Evolutionary conservation across 2,329 filamentous ascomycete species (phyloP).

Genomic region (Leptosphaerulina australis): DNA sequence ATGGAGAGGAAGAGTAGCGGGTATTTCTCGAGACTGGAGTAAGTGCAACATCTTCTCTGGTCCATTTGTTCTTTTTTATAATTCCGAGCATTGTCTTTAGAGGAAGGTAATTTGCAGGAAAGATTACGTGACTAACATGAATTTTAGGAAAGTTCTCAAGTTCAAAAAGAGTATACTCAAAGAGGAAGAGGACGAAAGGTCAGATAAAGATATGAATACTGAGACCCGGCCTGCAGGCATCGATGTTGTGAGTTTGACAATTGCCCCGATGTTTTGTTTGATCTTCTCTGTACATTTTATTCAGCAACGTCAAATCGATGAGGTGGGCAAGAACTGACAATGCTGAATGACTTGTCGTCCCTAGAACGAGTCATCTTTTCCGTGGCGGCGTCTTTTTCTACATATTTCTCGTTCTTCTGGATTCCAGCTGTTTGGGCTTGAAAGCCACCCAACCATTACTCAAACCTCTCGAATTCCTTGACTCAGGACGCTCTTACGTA

Average conservation of each 20-base stretch:
- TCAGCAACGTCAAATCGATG: too few relatives aligned
- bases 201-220: not conserved
- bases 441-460: too few relatives aligned
- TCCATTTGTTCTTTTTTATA: conserved; percentile 11
- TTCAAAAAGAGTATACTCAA: conserved; percentile 4
- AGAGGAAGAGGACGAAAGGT: conserved; percentile 5
- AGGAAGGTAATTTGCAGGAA: too few relatives aligned
- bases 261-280: not conserved
- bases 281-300: not conserved
- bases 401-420: too few relatives aligned
- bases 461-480: too few relatives aligned
- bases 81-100: not conserved
- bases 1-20: conserved; percentile 12
- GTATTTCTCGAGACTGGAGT: conserved; percentile 12
- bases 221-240: conserved; percentile 8
- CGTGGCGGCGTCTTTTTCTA: too few relatives aligned
- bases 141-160: conserved; percentile 8
- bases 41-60: not conserved
- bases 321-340: too few relatives aligned
- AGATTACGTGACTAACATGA: not conserved
- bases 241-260: conserved; percentile 22
- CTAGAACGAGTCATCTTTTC: too few relatives aligned
- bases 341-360: too few relatives aligned
- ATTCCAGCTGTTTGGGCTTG: too few relatives aligned
- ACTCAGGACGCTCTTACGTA: too few relatives aligned